These are phyloP conservation scores for Trypanosoma conorhini DNA, from an alignment of 208 protist species.

Conservation along the genomic window DNA sequence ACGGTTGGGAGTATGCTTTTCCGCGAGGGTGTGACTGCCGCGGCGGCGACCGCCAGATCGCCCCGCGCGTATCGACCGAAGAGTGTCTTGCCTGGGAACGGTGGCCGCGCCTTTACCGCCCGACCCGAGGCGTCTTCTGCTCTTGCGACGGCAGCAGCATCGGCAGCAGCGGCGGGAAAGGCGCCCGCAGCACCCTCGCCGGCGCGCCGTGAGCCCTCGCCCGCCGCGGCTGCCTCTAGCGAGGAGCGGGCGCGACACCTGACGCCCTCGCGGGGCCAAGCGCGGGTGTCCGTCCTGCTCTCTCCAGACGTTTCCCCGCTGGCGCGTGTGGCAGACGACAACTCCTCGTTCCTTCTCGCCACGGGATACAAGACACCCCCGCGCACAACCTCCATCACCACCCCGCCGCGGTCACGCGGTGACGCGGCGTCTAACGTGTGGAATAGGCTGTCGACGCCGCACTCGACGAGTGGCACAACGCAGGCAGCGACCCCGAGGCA, in stretches of 20 bases:
- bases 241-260: not conserved
- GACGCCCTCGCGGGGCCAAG: not conserved
- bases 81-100: not conserved
- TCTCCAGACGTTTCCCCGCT: conserved; percentile 16
- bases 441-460: not conserved
- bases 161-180: not conserved
- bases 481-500: not conserved
- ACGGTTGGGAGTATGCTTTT: not conserved
- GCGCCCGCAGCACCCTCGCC: not conserved
- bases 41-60: not conserved
- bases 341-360: conserved; percentile 16
- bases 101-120: not conserved
- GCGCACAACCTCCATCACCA: not conserved
- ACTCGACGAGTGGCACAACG: not conserved
- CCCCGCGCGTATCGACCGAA: not conserved
- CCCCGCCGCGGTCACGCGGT: not conserved
- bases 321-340: conserved; percentile 10
- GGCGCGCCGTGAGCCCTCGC: not conserved
- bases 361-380: conserved; percentile 10
- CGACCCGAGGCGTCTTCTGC: not conserved
- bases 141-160: not conserved
- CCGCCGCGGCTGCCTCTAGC: not conserved
- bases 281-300: not conserved
- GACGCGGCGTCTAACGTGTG: not conserved
- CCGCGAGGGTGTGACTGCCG: not conserved